phyloP scores from a whole-genome alignment of 2,329 filamentous ascomycete genomes.

The Colletotrichum sp. region DNA sequence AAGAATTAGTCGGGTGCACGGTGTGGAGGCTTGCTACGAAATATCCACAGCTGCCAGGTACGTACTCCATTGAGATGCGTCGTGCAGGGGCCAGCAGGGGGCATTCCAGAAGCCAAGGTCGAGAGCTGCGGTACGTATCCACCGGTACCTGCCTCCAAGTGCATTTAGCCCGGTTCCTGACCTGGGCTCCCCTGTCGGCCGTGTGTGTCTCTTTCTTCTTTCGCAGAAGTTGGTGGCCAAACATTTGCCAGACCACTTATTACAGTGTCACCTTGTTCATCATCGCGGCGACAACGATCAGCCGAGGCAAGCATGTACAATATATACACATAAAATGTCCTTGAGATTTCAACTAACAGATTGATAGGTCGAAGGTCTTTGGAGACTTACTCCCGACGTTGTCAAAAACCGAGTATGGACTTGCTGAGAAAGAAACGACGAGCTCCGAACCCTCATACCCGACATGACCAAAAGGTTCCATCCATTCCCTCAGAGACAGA shows the following conservation, averaged over 20 bases:
- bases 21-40: background rate
- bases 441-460: background rate
- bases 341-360: background rate
- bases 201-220: background rate
- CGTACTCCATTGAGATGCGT: background rate
- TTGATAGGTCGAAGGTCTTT: background rate
- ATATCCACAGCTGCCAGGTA: background rate
- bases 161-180: constrained; percentile 4
- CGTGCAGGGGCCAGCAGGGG: constrained; percentile 17
- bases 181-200: background rate
- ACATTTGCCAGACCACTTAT: background rate
- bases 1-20: background rate
- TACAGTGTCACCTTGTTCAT: background rate
- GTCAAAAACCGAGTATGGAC: background rate
- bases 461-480: background rate
- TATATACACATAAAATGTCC: background rate
- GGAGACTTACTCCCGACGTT: background rate
- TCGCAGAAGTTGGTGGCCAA: background rate
- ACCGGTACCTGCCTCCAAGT: constrained; percentile 15
- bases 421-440: background rate
- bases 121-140: constrained; percentile 10
- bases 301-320: background rate
- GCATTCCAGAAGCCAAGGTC: constrained; percentile 13
- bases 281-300: background rate
- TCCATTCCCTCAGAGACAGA: background rate